Evolutionary conservation across 1,284 basidiomycete genomes (phyloP).

Genomic region (Clitocybe nebularis): DNA sequence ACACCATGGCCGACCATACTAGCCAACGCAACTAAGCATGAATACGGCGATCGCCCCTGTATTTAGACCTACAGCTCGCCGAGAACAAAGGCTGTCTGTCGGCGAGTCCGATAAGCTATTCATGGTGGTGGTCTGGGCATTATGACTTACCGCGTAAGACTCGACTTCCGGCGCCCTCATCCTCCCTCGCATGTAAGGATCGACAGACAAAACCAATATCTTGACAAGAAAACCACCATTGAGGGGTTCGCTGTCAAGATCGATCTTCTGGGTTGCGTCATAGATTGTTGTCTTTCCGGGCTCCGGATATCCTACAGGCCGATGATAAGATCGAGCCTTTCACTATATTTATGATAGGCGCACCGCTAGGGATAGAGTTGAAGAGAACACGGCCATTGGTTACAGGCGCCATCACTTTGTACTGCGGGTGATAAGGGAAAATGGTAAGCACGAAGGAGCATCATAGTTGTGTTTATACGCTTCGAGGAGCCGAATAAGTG

Average conservation of each 20-base stretch:
- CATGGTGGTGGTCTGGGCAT: not conserved
- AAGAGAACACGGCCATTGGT: not conserved
- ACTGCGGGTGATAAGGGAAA: too few species aligned
- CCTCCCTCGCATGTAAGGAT: conserved; percentile 35
- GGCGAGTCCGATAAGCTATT: not conserved
- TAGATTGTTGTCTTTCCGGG: conserved; percentile 34
- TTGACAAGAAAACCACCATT: conserved; percentile 46
- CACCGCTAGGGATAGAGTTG: not conserved
- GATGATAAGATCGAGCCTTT: too few species aligned
- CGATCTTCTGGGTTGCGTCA: conserved; percentile 38
- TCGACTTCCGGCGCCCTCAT: conserved; percentile 27
- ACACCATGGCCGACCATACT: conserved; percentile 24
- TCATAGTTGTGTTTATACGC: too few species aligned
- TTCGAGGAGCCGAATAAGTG: too few species aligned
- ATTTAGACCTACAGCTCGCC: conserved; percentile 4
- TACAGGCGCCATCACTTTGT: not conserved
- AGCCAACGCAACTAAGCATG: not conserved
- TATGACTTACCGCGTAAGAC: conserved; percentile 18
- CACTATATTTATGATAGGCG: too few species aligned
- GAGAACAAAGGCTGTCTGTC: not conserved
- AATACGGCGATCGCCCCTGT: conserved; percentile 3
- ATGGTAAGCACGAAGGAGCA: too few species aligned
- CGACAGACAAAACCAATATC: conserved; percentile 37
- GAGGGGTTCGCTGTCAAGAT: conserved; percentile 39
- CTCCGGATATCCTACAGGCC: conserved; percentile 13